Evolutionary conservation across 2,329 filamentous ascomycete genomes (phyloP), one percentile per base, ranked within the genome.

Genomic region (Pezicula carpinea): DNA sequence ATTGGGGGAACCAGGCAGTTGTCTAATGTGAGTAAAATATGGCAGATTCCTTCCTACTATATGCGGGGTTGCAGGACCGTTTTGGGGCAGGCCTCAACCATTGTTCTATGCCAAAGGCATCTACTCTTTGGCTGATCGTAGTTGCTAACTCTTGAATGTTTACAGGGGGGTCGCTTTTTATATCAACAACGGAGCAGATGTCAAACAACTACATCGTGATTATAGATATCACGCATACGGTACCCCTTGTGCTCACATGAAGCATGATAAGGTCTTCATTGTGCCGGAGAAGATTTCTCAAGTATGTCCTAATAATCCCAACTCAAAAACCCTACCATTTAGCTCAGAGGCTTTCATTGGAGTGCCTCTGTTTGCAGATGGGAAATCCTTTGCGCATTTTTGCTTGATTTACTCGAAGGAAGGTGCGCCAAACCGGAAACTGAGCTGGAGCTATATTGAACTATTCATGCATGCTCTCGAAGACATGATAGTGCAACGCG

Each of bases 321-420:
- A 84, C 38, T 11, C 21, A 1, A 46, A 56, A 64, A 40, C 70
- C 42, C 64, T 85, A 11, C 77, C 81, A 0, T 62, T 62, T 53
- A 70, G 77, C 2, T 79, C 77, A 26, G 83, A 87, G 56, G 80
- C 82, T 3, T 87, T 85, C 59, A 70, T 88, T 31, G 81, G 79
- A 6, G 69, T 87, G 13, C 84, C 84, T 0, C 67, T 88, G 2
- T 85, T 82, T 53, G 74, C 76, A 4, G 75, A 80, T 35, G 80
- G 76, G 26, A 85, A 82, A 61, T 85, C 80, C 59, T 77, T 85
- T 56, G 83, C 80, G 18, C 80, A 87, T 63, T 82, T 88, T 59
- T 84, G 83, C n/a, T 70, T 84, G 61, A 82, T 87, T 71, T 88
- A 84, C 83, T 81, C 81, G 5, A 66, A 69, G 36, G 74, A 83